phyloP scores from a whole-genome alignment of 306 rosid genomes.

The Vicia faba region DNA sequence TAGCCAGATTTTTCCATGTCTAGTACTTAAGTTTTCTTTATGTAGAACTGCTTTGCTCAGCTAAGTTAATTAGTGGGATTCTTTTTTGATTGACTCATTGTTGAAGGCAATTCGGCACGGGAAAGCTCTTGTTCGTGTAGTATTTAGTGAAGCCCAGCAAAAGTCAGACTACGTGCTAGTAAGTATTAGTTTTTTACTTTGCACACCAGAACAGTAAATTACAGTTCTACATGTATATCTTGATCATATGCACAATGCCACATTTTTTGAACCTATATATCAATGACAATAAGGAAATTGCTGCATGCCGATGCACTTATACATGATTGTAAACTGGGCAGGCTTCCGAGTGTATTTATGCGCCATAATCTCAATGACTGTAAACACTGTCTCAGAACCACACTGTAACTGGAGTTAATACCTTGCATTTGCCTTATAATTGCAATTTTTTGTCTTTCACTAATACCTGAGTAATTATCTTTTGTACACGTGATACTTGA shows the following conservation, averaged over 20 bases:
- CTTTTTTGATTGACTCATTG: constrained; percentile 37
- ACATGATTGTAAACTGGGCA: constrained; percentile 13
- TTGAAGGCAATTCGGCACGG: constrained; percentile 83
- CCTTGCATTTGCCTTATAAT: constrained; percentile 15
- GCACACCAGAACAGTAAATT: constrained; percentile 5
- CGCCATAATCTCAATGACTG: background rate
- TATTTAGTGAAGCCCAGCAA: constrained; percentile 57
- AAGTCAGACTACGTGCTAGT: constrained; percentile 89
- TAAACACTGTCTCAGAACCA: constrained; percentile 20
- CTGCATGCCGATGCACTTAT: constrained; percentile 17
- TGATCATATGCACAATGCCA: constrained; percentile 23
- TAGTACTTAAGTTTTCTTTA: constrained; percentile 20
- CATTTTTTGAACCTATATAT: constrained; percentile 21
- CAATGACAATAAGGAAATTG: constrained; percentile 15
- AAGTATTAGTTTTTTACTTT: constrained; percentile 36
- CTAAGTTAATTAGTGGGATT: constrained; percentile 35
- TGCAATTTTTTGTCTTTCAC: constrained; percentile 27
- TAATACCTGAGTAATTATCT: constrained; percentile 11
- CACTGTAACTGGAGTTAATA: constrained; percentile 24
- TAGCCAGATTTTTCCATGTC: constrained; percentile 10
- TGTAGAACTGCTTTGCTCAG: constrained; percentile 30
- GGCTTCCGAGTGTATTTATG: constrained; percentile 20
- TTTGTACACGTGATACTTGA: constrained; percentile 20
- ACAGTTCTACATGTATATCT: constrained; percentile 2
- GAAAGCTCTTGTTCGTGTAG: constrained; percentile 76